phyloP scores from a whole-genome alignment of 495 filamentous ascomycete species.

The Tuber calosporum region DNA sequence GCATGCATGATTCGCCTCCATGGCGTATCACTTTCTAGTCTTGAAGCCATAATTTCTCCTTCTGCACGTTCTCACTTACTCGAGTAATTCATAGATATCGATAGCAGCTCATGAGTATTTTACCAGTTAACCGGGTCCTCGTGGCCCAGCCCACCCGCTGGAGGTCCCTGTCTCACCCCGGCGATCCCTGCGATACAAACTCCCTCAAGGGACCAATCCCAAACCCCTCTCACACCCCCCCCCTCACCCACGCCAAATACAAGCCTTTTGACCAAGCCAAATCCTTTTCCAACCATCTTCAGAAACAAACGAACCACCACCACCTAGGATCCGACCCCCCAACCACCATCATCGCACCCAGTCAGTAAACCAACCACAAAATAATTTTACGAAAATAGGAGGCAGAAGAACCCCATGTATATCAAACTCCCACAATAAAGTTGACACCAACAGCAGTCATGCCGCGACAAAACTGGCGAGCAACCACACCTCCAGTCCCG shows the following conservation, averaged over 20 bases:
- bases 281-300: background rate
- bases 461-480: slow-evolving; percentile 40
- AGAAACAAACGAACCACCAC: background rate
- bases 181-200: background rate
- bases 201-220: background rate
- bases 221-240: background rate
- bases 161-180: background rate
- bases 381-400: background rate
- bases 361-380: background rate
- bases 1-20: background rate
- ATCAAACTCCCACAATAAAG: background rate
- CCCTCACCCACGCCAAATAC: background rate
- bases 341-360: background rate
- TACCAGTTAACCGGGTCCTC: background rate
- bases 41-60: background rate
- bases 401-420: background rate
- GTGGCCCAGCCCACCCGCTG: background rate
- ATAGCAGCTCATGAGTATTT: background rate
- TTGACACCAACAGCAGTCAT: slow-evolving; percentile 8
- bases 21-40: background rate
- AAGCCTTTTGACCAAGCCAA: slow-evolving; percentile 4
- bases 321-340: background rate
- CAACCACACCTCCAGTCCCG: slow-evolving; percentile 17
- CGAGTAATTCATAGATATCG: background rate
- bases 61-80: background rate